phyloP scores from a whole-genome alignment of 2,329 filamentous ascomycete species.

The Fusarium hainanense region DNA sequence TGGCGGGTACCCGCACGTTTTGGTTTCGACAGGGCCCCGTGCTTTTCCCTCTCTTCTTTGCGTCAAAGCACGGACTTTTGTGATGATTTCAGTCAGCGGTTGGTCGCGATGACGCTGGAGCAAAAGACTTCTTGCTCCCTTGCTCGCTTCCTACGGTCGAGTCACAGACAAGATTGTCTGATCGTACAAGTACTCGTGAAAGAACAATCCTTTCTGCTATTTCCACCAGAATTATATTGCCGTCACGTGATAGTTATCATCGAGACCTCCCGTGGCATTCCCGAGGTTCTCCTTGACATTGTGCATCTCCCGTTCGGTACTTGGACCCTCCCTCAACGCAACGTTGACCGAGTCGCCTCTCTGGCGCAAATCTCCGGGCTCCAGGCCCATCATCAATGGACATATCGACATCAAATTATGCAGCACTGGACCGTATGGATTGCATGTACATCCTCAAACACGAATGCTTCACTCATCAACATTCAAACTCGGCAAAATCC shows the following conservation, averaged over 20 bases:
- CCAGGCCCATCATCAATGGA: neutral
- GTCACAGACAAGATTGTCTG: neutral
- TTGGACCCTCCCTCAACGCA: conserved; percentile 34
- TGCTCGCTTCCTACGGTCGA: neutral
- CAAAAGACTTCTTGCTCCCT: neutral
- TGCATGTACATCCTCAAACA: neutral
- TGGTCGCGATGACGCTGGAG: neutral
- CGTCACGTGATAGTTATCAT: conserved; percentile 31
- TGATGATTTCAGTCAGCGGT: conserved; percentile 32
- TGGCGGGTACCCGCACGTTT: conserved; percentile 37
- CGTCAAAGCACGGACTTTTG: conserved; percentile 35
- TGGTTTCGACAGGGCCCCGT: conserved; percentile 34
- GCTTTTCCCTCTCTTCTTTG: conserved; percentile 23
- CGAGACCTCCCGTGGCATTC: conserved; percentile 40
- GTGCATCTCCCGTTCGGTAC: conserved; percentile 43
- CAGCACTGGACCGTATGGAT: no score
- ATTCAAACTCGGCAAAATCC: conserved; percentile 11
- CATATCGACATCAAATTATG: neutral
- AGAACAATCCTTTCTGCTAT: neutral
- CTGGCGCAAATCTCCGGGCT: conserved; percentile 15
- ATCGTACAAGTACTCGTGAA: neutral
- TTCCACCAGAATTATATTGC: neutral
- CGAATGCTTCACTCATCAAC: neutral
- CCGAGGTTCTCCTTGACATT: conserved; percentile 44
- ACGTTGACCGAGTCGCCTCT: conserved; percentile 25